Evolutionary conservation across 805 yeast genomes (phyloP), one percentile per base, ranked within the genome.

Genomic region (Saturnispora quitensis): DNA sequence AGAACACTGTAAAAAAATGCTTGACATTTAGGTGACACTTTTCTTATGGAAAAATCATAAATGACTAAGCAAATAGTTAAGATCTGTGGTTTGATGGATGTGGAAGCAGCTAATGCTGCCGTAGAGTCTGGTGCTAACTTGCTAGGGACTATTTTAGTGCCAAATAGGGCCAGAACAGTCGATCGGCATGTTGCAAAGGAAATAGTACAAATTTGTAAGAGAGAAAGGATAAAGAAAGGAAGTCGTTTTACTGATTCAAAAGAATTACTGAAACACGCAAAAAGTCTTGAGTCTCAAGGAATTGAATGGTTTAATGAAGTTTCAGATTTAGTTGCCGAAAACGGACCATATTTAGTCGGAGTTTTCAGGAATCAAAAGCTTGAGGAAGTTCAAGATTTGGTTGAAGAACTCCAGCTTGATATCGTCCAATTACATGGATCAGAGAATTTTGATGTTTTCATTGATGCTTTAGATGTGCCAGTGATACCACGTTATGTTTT

Each of bases 351-450:
- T 57, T 65, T 86, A 2, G 97, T 89, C 2, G 99, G 98, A 1
- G 99, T 91, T 3, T 89, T 91, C 69, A 73, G 90, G 53, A 88
- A 93, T 64, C 97, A 90, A 65, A 60, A 83, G 0, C 60, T 84
- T 3, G 82, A 77, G 2, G 85, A 83, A 13, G 84, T 91, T 1
- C 63, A 72, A 40, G 52, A 57, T 9, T 59, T 75, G 2, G 73
- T 75, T 0, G 56, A 62, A 2, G 74, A 73, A 7, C 65, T 82
- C 15, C 69, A 70, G 1, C 62, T 89, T 3, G 98, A 93, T 65
- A 69, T 88, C 25, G 85, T 93, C 1, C 99, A 93, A 64, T 68
- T 93, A 12, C 99, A 93, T 65, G 99, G 98, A 9, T 73, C 79
- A 27, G 84, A 83, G 56, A 77, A 80, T 15, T 71, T 73, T 53